phyloP scores from a whole-genome alignment of 768 basidiomycete genomes.

The Tylopilus sp. region DNA sequence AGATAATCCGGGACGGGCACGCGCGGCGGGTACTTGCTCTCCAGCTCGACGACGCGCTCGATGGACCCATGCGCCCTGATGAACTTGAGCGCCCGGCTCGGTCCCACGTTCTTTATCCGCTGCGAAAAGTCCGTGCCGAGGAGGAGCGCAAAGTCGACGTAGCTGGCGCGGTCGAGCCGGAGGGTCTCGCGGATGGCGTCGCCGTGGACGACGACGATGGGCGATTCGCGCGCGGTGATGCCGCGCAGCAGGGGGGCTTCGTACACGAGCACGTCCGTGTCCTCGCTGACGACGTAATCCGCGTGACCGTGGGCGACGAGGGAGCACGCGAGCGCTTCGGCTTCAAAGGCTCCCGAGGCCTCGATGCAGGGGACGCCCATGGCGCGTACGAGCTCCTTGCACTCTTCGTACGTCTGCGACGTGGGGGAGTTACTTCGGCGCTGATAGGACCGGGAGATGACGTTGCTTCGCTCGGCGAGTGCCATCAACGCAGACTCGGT shows the following conservation, averaged over 20 bases:
- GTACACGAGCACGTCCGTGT: slow-evolving; percentile 83
- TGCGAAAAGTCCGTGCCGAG: slow-evolving; percentile 90
- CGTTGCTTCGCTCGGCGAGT: slow-evolving; percentile 49
- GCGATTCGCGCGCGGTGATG: slow-evolving; percentile 55
- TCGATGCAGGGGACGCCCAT: slow-evolving; percentile 85
- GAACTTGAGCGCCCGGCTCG: slow-evolving; percentile 69
- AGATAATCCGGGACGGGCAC: slow-evolving; percentile 52
- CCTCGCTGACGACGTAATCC: slow-evolving; percentile 89
- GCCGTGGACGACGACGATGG: slow-evolving; percentile 65
- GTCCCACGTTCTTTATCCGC: slow-evolving; percentile 81
- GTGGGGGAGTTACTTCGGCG: slow-evolving; percentile 63
- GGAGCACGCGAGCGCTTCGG: slow-evolving; percentile 80
- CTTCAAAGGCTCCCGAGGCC: slow-evolving; percentile 68
- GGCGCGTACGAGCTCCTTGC: slow-evolving; percentile 61
- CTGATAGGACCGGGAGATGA: slow-evolving; percentile 62
- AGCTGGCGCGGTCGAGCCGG: slow-evolving; percentile 52
- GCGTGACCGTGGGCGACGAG: slow-evolving; percentile 72
- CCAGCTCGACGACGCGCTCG: slow-evolving; percentile 58
- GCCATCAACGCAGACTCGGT: slow-evolving; percentile 24
- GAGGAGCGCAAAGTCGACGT: slow-evolving; percentile 82
- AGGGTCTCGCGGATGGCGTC: slow-evolving; percentile 56
- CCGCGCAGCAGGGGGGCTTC: slow-evolving; percentile 81
- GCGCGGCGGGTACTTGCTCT: slow-evolving; percentile 51
- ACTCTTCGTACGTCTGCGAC: slow-evolving; percentile 62
- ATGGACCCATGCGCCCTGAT: slow-evolving; percentile 71